Conservation (phyloP, 2,329 filamentous ascomycete genomes). For the Sordariomycetes sp. region DNA sequence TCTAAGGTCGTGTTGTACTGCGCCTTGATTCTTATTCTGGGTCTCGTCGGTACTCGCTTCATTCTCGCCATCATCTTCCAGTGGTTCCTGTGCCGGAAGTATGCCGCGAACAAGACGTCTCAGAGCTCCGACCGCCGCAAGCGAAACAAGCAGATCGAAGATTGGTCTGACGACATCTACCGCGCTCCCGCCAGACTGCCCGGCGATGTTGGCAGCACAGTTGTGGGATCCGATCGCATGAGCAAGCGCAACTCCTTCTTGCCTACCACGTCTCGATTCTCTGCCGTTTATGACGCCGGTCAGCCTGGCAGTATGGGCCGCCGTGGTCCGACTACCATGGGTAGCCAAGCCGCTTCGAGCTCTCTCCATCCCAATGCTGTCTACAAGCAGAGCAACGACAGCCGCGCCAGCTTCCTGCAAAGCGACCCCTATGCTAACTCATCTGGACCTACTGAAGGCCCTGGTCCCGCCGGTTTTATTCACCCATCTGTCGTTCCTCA, state of each 20-base stretch:
- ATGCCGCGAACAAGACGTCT: constrained; percentile 77
- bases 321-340: constrained; percentile 81
- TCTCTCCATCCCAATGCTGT: constrained; percentile 62
- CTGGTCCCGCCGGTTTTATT: constrained; percentile 87
- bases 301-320: constrained; percentile 43
- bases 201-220: constrained; percentile 61
- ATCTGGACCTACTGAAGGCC: constrained; percentile 53
- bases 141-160: constrained; percentile 88
- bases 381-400: constrained; percentile 60
- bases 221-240: constrained; percentile 54
- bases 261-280: constrained; percentile 90
- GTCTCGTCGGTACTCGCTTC: constrained; percentile 81
- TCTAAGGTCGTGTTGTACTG: constrained; percentile 95
- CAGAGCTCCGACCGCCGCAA: constrained; percentile 74
- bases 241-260: constrained; percentile 85
- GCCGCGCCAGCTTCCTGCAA: constrained; percentile 56
- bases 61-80: constrained; percentile 85
- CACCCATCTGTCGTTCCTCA: constrained; percentile 94
- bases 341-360: constrained; percentile 71
- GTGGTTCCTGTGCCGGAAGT: constrained; percentile 88
- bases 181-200: constrained; percentile 75
- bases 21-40: constrained; percentile 82
- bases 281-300: constrained; percentile 75
- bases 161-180: constrained; percentile 97
- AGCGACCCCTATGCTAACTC: constrained; percentile 45